Evolutionary conservation across 257 asterid genomes (phyloP), one percentile per base, ranked within the genome.

Genomic region (Lavandula angustifolia): DNA sequence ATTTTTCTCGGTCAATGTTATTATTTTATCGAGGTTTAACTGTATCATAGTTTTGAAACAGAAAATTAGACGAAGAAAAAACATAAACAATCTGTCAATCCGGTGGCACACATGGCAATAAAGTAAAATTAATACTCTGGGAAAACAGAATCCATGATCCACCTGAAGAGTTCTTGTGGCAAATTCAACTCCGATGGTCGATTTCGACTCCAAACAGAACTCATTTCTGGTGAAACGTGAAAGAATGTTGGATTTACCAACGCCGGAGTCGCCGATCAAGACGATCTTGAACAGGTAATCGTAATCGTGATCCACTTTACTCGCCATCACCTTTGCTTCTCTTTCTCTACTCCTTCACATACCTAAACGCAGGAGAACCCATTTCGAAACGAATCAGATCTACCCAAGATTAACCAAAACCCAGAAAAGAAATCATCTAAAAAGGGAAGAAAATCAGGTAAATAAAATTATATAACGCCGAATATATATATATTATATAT

Each of bases 161-260:
- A 68, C 79, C 75, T 75, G 79, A 70, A 75, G 79, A 58, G 79
- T 75, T 58, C 75, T 60, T 54, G 79, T 75, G 60, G 79, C 79
- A 68, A 92, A 89, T 78, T 92, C 98, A 74, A 92, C 98, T 46
- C 98, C 98, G 33, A 92, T 92, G 0, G 98, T 92, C 5, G 98
- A 92, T 72, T 92, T 92, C 9, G 98, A 92, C 67, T 87, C 89
- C 1, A 96, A 77, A 70, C 87, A 87, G 74, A 89, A 92, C 76
- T 92, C 98, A 61, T 92, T 92, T 43, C 98, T 79, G 27, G 98
- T 92, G 76, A 92, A 89, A 73, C 96, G 83, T 63, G 98, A 92
- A 55, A 92, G 96, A 84, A 92, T 71, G 76, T 92, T 92, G 33
- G 98, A 92, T 76, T 92, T 92, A 40, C 98, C 98, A 74, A 92